Evolutionary conservation across 768 basidiomycete genomes (phyloP), one percentile per base, ranked within the genome.

Genomic region (Holtermanniella nyarrowii): DNA sequence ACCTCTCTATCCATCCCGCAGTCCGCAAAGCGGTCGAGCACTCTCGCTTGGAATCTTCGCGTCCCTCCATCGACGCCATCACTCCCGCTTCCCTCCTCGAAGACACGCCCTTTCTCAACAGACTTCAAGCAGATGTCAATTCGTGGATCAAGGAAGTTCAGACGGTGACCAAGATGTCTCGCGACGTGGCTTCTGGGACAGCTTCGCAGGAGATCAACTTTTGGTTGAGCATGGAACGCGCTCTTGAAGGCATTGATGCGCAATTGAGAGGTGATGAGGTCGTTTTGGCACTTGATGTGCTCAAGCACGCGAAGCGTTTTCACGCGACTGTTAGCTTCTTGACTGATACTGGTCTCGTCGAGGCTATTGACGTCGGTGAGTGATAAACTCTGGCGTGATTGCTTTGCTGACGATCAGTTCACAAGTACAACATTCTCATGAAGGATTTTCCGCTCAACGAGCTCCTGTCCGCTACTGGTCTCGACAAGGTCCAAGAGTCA

Each of bases 131-230:
- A 7, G 88, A 96, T 58, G 93, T 97, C 55, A 97, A 97, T 69
- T 78, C 82, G 13, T 99, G 95, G 95, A 95, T 97, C 75, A 95
- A 95, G 73, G 84, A 89, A 25, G 93, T 97, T 50, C 95, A 97
- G 70, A 80, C 85, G 0, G 90, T 97, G 46, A 97, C 95, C 4
- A 95, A 93, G 68, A 80, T 99, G n/a, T 83, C 81, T 1, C 77
- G 95, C 21, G 93, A 97, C 62, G 93, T 97, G 26, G 77, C 83
- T 0, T 87, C 86, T 3, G 93, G 93, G 1, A 97, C 93, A 0
- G 93, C 95, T 1, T 91, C 88, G 0, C 95, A 99, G 66, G 95
- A 97, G 70, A 90, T 99, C 76, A 97, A 97, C 72, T 97, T 99
- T 65, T 97, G 95, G 95, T 76, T 97, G 21, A 86, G 84, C 69